Conservation (phyloP, 257 asterid genomes). For the Ophiorrhiza pumila region DNA sequence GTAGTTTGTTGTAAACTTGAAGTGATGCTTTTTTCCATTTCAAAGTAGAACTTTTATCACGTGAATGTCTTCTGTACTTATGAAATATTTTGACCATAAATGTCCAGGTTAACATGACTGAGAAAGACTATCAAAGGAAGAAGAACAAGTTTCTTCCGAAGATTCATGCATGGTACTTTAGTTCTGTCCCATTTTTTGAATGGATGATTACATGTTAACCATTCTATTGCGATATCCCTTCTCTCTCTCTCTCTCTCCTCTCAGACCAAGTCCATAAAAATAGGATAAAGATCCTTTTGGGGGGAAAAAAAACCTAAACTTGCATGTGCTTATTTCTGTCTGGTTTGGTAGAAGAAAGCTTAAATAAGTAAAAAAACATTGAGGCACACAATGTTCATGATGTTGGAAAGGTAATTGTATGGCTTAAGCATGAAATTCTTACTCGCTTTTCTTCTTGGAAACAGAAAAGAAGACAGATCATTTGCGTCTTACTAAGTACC, state of each 20-base stretch:
- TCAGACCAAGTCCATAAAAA: no score
- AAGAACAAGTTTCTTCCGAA: constrained; percentile 99
- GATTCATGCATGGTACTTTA: constrained; percentile 91
- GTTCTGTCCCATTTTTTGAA: constrained; percentile 19
- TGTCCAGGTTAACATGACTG: constrained; percentile 96
- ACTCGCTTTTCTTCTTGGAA: background rate
- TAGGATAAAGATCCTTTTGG: background rate
- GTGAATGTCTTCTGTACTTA: background rate
- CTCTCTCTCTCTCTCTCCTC: no score
- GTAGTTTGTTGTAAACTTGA: background rate
- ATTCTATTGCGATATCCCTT: no score
- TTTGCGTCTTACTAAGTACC: background rate
- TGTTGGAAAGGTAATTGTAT: background rate
- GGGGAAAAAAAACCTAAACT: background rate
- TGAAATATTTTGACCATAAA: background rate
- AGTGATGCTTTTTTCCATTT: background rate
- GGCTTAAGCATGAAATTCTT: background rate
- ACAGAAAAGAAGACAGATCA: background rate
- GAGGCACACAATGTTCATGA: background rate
- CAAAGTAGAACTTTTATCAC: background rate
- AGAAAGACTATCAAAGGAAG: constrained; percentile 91
- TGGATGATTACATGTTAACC: background rate
- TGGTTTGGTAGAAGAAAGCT: background rate
- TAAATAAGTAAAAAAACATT: no score
- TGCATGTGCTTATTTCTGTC: background rate